Conservation (phyloP, 2,329 filamentous ascomycete genomes). For the Coniochaeta sp. region DNA sequence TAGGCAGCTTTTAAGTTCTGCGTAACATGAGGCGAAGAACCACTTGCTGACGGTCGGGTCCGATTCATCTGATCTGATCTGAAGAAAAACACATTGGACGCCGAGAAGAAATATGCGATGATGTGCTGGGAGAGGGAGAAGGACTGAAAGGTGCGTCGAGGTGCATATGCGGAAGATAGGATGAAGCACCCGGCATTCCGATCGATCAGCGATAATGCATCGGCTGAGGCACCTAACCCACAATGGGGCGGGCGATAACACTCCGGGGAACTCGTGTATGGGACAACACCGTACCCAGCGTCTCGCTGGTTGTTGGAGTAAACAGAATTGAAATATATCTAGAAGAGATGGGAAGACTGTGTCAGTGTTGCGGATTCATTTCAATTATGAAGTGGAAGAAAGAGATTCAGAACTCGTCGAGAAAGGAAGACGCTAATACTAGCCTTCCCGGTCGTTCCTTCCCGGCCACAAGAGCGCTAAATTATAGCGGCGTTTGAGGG, state of each 20-base stretch:
- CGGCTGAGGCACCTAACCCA: slow-evolving; percentile 18
- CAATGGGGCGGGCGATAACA: not conserved
- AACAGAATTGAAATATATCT: no score
- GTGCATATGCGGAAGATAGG: no score
- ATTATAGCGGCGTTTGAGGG: no score
- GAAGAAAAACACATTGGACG: not conserved
- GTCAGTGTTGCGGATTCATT: no score
- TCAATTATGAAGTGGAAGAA: no score
- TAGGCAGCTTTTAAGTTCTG: not conserved
- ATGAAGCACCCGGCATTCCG: not conserved
- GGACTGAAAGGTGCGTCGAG: no score
- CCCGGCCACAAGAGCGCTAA: no score
- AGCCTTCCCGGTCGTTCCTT: no score
- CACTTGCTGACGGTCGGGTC: not conserved
- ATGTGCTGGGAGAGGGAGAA: not conserved
- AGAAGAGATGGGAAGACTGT: no score
- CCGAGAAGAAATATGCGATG: not conserved
- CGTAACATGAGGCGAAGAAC: not conserved
- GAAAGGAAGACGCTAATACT: no score
- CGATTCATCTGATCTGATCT: not conserved
- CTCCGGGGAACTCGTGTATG: not conserved
- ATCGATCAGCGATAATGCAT: slow-evolving; percentile 6
- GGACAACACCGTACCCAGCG: not conserved
- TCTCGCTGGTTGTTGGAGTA: not conserved
- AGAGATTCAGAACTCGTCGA: no score